A percentile compares a stretch with the other conserved stretches of the same genome.
Evolutionary conservation across 441 rosid genomes (phyloP).

Genomic region (Mallotus japonicus): DNA sequence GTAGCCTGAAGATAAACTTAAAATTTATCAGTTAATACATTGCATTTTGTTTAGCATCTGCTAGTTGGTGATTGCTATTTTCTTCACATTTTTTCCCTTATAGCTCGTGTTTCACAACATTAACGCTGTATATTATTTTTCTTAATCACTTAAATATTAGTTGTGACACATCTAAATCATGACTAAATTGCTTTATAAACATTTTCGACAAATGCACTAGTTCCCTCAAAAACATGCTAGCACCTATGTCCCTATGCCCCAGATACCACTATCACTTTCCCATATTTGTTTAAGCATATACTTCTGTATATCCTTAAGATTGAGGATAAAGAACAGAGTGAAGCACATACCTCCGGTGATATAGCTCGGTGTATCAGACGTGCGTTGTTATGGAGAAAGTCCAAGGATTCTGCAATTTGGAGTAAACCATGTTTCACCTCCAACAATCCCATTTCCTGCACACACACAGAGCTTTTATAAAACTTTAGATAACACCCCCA

Average conservation of each 20-base stretch:
- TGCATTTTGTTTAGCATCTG: too few species aligned
- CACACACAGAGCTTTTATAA: constrained; percentile 6
- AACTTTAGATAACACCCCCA: neutral
- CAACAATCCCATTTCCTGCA: constrained; percentile 91
- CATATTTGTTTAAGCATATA: neutral
- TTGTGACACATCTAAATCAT: neutral
- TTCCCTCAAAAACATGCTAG: neutral
- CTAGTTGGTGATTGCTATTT: neutral
- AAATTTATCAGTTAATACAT: neutral
- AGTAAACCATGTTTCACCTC: constrained; percentile 97
- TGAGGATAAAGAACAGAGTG: neutral
- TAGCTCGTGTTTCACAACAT: neutral
- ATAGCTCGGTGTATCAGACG: constrained; percentile 80
- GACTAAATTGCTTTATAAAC: neutral
- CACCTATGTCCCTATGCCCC: neutral
- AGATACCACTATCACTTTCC: too few species aligned
- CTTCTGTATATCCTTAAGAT: neutral
- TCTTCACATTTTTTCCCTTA: neutral
- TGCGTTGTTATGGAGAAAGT: constrained; percentile 90
- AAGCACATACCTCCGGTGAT: constrained; percentile 74
- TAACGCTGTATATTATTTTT: neutral
- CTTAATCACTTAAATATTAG: neutral
- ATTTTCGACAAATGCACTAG: neutral
- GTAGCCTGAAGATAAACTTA: neutral
- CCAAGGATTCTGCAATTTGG: constrained; percentile 91